Evolutionary conservation across 1,284 basidiomycete genomes (phyloP), one percentile per base, ranked within the genome.

Genomic region (Boletus semigastroideus): DNA sequence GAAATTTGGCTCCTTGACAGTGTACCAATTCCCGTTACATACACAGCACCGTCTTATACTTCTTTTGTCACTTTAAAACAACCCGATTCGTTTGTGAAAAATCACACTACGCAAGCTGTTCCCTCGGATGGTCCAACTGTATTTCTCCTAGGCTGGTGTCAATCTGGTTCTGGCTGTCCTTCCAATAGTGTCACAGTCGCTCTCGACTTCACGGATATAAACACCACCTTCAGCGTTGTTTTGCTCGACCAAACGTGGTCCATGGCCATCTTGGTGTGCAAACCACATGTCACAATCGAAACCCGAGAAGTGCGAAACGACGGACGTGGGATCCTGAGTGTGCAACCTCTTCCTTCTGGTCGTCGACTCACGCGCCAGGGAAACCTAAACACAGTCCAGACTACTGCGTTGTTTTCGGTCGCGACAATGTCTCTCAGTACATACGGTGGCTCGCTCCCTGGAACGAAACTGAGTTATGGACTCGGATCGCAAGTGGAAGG

Each of bases 231-330:
- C 22, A 47, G 48, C 3, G 14, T 69, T 36, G 48, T 42, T 3
- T 34, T 51, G n/a, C 50, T 38, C 7, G 55, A 66, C 43, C 45
- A 54, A 28, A 53, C 56, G 3, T 66, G 55, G 54, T 30, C 55
- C 12, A 20, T 69, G 31, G 64, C 62, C 3, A 41, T 64, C 31
- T 31, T 66, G 39, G 40, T 42, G 0, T 66, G 67, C 40, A 17
- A 48, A 9, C 64, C 65, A 27, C 66, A 67, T 30, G 33, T 56
- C 20, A 48, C 38, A 2, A 54, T 69, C 17, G 55, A 66, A 50
- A 67, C 65, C 1, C 61, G 65, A 16, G 63, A 68, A 39, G 61
- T 66, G 22, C 57, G 67, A 27, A 66, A 43, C 28, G 41, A 57
- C 14, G 61, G 63, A 10, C 44, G 50, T 10, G 61, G 64, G 1